Evolutionary conservation across 208 protist genomes (phyloP), one percentile per base, ranked within the genome.

Genomic region (Herpetomonas samuelpessoai): DNA sequence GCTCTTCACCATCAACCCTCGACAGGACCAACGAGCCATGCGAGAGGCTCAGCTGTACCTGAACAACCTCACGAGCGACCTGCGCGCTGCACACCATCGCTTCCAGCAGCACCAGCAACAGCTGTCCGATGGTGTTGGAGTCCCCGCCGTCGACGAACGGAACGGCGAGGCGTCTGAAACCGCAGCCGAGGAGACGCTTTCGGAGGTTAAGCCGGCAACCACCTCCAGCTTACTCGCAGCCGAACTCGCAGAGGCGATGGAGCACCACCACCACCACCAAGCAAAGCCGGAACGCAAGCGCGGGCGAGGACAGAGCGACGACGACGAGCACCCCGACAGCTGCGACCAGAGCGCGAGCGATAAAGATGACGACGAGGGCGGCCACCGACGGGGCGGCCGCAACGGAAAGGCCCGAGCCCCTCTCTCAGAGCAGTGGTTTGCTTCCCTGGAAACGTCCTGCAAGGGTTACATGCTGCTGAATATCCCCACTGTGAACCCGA

Each of bases 31-130:
- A 19, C 76, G 76, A 28, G 86, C 86, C n/a, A 49, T 79, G n/a
- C 82, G 86, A 1, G 86, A 93, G 56, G 72, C 77, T 30, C 81
- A 85, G 54, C 69, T 82, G 22, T 93, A 89, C 61, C 68, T 90
- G 14, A 68, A 65, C n/a, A 60, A 57, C 12, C 71, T 93, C 41
- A 77, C 77, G 14, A 55, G 67, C 30, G 83, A 93, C 59, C 58
- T 93, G 26, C 53, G 68, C 38, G 61, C 41, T 19, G 59, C 68
- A 31, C 64, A 63, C 14, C 55, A 79, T 22, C 49, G 25, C 12
- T 71, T 63, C 57, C 6, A 38, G 2, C 19, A 14, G 3, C 30
- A 27, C 12, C 14, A 58, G 7, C 18, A 47, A 19, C 49, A 27
- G 21, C 22, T 24, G 10, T 10, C 51, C 29, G 35, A 53, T 16